Conservation (phyloP, 1,284 basidiomycete genomes). For the Rhodotorula sp. region DNA sequence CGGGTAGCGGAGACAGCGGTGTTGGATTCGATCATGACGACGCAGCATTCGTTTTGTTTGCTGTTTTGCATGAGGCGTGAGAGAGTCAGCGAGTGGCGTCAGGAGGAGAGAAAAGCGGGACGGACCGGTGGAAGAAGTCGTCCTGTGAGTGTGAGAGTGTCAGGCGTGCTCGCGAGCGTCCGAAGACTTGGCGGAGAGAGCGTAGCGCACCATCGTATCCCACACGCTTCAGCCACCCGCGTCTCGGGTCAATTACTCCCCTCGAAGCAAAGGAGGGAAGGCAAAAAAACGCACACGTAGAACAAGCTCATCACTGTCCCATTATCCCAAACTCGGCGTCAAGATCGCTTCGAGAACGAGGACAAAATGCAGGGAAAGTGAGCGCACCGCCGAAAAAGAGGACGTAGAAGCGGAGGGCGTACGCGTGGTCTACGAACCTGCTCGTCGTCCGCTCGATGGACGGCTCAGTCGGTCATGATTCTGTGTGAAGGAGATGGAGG, state of each 20-base stretch:
- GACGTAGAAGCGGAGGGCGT: conserved; percentile 1
- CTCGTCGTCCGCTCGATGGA: too few species aligned
- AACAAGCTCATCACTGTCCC: conserved; percentile 7
- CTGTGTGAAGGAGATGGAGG: too few species aligned
- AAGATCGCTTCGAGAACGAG: too few species aligned
- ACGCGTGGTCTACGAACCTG: conserved; percentile 11
- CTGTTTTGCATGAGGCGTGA: neutral
- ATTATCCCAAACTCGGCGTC: too few species aligned
- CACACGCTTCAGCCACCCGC: neutral
- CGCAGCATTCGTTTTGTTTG: conserved; percentile 18
- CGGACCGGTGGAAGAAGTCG: conserved; percentile 15
- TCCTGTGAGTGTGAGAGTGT: neutral
- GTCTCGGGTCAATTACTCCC: too few species aligned
- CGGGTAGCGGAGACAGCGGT: neutral
- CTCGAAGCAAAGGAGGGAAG: too few species aligned
- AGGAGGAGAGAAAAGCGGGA: neutral
- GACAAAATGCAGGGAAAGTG: neutral
- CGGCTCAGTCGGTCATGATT: too few species aligned
- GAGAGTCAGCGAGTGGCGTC: too few species aligned
- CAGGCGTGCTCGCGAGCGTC: too few species aligned
- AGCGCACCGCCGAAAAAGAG: conserved; percentile 9
- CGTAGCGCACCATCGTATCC: conserved; percentile 14
- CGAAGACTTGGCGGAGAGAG: too few species aligned
- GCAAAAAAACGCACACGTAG: conserved; percentile 4
- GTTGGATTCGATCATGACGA: conserved; percentile 16